Conservation (phyloP, 306 rosid genomes). For the Morella rubra region DNA sequence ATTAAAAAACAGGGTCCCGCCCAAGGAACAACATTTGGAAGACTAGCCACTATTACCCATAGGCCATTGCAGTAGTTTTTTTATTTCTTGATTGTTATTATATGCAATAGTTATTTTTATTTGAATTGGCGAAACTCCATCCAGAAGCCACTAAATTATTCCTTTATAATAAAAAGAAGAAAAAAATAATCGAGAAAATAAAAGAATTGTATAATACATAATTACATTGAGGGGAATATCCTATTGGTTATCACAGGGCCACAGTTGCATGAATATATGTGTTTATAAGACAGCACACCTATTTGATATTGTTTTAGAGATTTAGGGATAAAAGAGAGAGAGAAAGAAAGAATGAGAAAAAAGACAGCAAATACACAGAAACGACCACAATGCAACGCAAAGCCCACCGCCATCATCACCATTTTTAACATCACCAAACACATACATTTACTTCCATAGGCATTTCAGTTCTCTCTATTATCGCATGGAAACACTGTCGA, state of each 20-base stretch:
- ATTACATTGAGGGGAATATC: neutral
- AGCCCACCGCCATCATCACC: neutral
- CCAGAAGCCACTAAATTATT: no score
- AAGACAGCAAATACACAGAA: neutral
- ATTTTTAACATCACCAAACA: neutral
- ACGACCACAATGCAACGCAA: neutral
- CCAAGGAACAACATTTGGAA: no score
- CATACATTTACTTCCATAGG: neutral
- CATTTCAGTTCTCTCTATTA: neutral
- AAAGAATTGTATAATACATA: neutral
- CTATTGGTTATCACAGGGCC: constrained; percentile 35
- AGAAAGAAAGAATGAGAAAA: neutral
- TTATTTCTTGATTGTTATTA: no score
- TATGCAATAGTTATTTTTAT: no score
- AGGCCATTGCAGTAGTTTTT: no score
- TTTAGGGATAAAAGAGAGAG: neutral
- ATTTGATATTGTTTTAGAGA: neutral
- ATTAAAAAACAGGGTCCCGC: no score
- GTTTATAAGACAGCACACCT: constrained; percentile 6
- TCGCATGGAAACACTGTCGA: neutral
- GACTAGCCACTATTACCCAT: no score
- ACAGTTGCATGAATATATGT: constrained; percentile 30
- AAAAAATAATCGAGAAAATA: neutral
- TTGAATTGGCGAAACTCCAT: no score
- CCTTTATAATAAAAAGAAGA: neutral